phyloP scores from a whole-genome alignment of 2,329 filamentous ascomycete species.

The Cladorrhinum sp. region DNA sequence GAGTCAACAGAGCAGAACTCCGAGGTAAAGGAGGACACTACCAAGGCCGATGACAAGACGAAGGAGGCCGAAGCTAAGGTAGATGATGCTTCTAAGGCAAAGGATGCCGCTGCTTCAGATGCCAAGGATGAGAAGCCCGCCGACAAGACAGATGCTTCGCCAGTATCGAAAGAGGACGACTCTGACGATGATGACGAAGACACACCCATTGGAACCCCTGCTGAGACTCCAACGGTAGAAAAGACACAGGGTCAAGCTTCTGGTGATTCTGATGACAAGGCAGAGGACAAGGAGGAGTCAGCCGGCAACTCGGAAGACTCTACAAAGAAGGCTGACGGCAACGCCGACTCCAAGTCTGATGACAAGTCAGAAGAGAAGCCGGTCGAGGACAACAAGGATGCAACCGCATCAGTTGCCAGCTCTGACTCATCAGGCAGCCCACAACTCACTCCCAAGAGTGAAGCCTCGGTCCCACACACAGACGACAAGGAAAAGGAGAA shows the following conservation, averaged over 20 bases:
- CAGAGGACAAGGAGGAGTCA: too few species aligned
- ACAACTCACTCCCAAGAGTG: slow-evolving; percentile 31
- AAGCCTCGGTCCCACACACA: slow-evolving; percentile 20
- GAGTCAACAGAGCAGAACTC: slow-evolving; percentile 23
- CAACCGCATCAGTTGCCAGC: slow-evolving; percentile 20
- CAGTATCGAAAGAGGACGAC: slow-evolving; percentile 2
- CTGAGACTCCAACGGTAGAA: slow-evolving; percentile 24
- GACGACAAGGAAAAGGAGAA: slow-evolving; percentile 29
- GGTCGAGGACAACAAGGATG: slow-evolving; percentile 17
- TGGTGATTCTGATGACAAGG: slow-evolving; percentile 10
- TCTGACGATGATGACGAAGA: slow-evolving; percentile 20
- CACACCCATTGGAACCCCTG: slow-evolving; percentile 25
- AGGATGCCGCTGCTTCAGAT: background rate
- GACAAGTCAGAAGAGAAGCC: slow-evolving; percentile 16
- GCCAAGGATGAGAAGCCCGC: slow-evolving; percentile 14
- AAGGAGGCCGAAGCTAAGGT: slow-evolving; percentile 20
- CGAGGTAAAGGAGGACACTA: slow-evolving; percentile 26
- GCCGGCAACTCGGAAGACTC: slow-evolving; percentile 13
- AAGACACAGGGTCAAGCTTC: slow-evolving; percentile 18
- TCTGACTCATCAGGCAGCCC: slow-evolving; percentile 30
- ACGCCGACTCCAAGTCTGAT: slow-evolving; percentile 18
- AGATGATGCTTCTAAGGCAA: slow-evolving; percentile 12
- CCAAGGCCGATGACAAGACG: slow-evolving; percentile 23
- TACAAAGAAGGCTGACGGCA: slow-evolving; percentile 15
- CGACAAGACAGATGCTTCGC: slow-evolving; percentile 8